Evolutionary conservation across 352 stramenopile species (phyloP).

Genomic region (Globisporangium camurandrum): DNA sequence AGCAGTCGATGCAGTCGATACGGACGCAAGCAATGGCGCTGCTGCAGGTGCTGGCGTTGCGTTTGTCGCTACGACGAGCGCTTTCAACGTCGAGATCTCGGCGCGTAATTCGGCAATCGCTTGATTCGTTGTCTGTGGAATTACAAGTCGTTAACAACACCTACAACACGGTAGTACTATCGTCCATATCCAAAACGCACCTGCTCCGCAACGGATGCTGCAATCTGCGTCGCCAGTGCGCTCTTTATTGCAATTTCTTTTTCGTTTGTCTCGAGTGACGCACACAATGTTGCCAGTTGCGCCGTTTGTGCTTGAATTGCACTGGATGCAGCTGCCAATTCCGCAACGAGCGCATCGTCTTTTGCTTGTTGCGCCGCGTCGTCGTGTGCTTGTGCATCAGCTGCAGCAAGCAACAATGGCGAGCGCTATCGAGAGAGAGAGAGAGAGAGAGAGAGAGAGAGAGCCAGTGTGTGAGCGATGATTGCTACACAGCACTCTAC

Average conservation of each 20-base stretch:
- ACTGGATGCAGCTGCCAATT: conserved; percentile 37
- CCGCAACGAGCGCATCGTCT: conserved; percentile 35
- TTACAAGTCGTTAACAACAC: too few relatives aligned
- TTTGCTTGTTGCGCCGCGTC: conserved; percentile 57
- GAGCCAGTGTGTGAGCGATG: neutral
- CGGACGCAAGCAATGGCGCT: neutral
- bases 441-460: neutral
- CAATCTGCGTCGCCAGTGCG: conserved; percentile 34
- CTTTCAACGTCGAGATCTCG: conserved; percentile 59
- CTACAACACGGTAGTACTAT: neutral
- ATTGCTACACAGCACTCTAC: neutral
- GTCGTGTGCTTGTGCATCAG: conserved; percentile 31
- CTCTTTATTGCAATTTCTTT: conserved; percentile 37
- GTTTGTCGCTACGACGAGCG: conserved; percentile 36
- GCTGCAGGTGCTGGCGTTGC: neutral
- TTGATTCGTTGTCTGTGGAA: conserved; percentile 30
- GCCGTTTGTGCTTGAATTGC: conserved; percentile 62
- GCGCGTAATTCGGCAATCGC: conserved; percentile 63
- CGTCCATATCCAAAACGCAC: conserved; percentile 4
- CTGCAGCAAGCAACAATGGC: conserved; percentile 35
- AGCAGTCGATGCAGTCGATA: too few relatives aligned
- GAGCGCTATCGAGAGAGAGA: conserved; percentile 18
- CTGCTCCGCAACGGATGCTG: conserved; percentile 40
- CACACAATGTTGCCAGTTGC: conserved; percentile 46
- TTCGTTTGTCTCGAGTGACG: conserved; percentile 51